A percentile compares a stretch with the other conserved stretches of the same genome.
phyloP scores from a whole-genome alignment of 139 green algal genomes.

The Auxenochlorella protothecoides region DNA sequence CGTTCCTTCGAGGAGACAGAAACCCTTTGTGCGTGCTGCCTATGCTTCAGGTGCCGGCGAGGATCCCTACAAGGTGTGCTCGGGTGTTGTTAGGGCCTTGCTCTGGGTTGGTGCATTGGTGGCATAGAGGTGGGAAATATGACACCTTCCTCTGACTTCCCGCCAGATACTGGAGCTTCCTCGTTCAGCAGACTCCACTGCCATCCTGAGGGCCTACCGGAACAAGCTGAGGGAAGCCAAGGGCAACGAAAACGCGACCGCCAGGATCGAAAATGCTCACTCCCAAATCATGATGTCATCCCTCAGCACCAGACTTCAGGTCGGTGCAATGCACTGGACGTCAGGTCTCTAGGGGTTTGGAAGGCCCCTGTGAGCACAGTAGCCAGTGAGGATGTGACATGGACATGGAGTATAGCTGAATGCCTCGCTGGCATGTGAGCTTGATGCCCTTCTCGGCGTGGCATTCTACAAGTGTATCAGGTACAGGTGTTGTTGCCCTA shows the following conservation, averaged over 20 bases:
- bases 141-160: slow-evolving; percentile 2
- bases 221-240: slow-evolving; percentile 19
- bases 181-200: slow-evolving; percentile 21
- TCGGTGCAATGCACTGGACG: background rate
- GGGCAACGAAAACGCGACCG: slow-evolving; percentile 22
- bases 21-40: background rate
- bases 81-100: no score
- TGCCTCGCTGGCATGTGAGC: no score
- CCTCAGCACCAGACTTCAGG: slow-evolving; percentile 31
- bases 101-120: no score
- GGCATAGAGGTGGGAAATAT: background rate
- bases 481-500: no score
- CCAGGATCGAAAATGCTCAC: slow-evolving; percentile 41
- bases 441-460: no score
- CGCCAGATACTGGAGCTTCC: slow-evolving; percentile 43
- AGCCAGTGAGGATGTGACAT: no score
- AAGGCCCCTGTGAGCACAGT: no score
- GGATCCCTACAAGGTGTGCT: slow-evolving; percentile 21
- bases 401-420: no score
- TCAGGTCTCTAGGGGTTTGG: no score
- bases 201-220: slow-evolving; percentile 39
- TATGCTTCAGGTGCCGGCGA: slow-evolving; percentile 7
- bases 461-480: no score
- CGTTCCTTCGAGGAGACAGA: background rate
- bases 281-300: slow-evolving; percentile 42